Evolutionary conservation across 2,329 filamentous ascomycete species (phyloP).

Genomic region (Nigrospora osmanthi): DNA sequence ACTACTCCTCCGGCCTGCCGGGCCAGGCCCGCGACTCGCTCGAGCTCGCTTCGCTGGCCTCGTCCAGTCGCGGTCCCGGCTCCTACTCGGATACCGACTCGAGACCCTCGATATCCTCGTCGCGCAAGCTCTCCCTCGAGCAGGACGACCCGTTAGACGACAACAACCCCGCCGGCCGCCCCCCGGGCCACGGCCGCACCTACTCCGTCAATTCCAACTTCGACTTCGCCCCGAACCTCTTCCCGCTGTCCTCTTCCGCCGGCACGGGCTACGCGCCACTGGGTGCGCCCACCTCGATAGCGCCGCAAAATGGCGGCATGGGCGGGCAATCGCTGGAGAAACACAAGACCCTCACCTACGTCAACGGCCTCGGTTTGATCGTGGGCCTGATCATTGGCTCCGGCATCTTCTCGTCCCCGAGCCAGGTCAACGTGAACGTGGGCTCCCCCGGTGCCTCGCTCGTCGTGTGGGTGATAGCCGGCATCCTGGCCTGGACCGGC

Average conservation of each 20-base stretch:
- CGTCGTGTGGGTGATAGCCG: constrained; percentile 86
- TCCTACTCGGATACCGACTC: constrained; percentile 63
- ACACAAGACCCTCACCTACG: constrained; percentile 89
- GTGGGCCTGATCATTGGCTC: constrained; percentile 92
- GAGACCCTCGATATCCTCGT: constrained; percentile 83
- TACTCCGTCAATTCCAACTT: constrained; percentile 92
- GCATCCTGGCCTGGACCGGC: constrained; percentile 92
- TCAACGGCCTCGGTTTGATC: constrained; percentile 88
- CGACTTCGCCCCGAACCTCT: constrained; percentile 89
- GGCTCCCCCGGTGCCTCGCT: constrained; percentile 86
- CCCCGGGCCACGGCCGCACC: constrained; percentile 49
- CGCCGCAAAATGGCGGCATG: constrained; percentile 41
- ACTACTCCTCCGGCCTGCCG: constrained; percentile 35
- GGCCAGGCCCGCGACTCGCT: constrained; percentile 74
- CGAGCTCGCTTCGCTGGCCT: constrained; percentile 91
- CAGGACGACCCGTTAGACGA: constrained; percentile 73
- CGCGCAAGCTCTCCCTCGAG: constrained; percentile 80
- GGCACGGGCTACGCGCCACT: constrained; percentile 73
- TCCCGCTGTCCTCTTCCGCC: constrained; percentile 79
- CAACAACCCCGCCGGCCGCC: constrained; percentile 41
- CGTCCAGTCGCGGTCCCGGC: constrained; percentile 60
- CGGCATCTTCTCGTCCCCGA: constrained; percentile 91
- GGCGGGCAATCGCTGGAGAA: constrained; percentile 83
- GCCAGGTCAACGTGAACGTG: constrained; percentile 84
- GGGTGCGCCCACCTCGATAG: constrained; percentile 60